These are phyloP conservation scores for Pythium grandisporangium DNA, from an alignment of 352 stramenopile genomes.

Conservation along the genomic window DNA sequence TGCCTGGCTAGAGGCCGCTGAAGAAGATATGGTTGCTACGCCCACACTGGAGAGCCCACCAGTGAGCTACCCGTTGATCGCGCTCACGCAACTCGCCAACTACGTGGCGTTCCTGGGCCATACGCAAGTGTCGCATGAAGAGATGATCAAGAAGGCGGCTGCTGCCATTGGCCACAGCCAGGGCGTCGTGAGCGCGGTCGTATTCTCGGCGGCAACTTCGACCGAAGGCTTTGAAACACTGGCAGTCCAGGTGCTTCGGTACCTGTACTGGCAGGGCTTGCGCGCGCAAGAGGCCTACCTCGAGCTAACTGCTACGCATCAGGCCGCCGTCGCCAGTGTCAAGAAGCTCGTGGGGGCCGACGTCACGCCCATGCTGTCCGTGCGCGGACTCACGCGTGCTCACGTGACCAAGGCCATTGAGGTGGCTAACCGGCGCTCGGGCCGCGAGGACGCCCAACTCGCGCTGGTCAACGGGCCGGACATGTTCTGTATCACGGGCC, in stretches of 20 bases:
- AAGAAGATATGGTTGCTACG: conserved; percentile 5
- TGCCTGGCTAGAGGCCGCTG: conserved; percentile 29
- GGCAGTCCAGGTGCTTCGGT: conserved; percentile 39
- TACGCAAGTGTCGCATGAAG: conserved; percentile 41
- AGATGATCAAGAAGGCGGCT: conserved; percentile 28
- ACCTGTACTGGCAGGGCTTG: conserved; percentile 81
- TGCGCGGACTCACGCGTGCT: conserved; percentile 41
- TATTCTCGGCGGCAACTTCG: conserved; percentile 53
- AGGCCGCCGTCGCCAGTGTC: conserved; percentile 5
- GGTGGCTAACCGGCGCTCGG: conserved; percentile 28
- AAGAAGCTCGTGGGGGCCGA: background rate
- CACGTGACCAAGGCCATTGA: conserved; percentile 49
- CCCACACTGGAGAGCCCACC: conserved; percentile 26
- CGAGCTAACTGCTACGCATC: conserved; percentile 15
- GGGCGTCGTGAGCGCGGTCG: conserved; percentile 57
- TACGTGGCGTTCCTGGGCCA: conserved; percentile 63
- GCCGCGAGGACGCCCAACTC: conserved; percentile 45
- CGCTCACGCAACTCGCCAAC: conserved; percentile 66
- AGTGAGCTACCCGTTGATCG: conserved; percentile 75
- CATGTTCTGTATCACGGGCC: conserved; percentile 62
- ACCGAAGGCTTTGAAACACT: conserved; percentile 36
- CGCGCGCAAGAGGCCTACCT: conserved; percentile 51
- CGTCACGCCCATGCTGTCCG: conserved; percentile 57
- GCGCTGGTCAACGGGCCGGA: conserved; percentile 59
- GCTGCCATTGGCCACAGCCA: conserved; percentile 69